Evolutionary conservation across 495 filamentous ascomycete genomes (phyloP).

Genomic region (Talaromyces ruber): DNA sequence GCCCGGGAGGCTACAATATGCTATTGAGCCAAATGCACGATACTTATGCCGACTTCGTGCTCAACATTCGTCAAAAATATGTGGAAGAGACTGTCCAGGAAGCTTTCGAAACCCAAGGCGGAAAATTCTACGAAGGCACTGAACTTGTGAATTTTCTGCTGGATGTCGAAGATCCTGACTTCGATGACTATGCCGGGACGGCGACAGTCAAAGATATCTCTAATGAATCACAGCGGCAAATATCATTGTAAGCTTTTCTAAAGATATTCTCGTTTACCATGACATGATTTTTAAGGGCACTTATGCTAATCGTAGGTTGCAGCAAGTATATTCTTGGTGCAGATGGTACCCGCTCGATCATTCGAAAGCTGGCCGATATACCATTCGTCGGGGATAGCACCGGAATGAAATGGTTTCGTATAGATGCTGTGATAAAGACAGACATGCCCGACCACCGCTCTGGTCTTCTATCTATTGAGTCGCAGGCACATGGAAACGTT

Average conservation of each 20-base stretch:
- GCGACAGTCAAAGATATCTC: neutral
- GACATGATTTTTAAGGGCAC: neutral
- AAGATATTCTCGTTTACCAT: neutral
- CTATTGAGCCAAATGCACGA: neutral
- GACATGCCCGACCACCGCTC: neutral
- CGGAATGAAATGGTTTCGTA: neutral
- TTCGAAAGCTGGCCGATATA: neutral
- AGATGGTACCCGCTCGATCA: neutral
- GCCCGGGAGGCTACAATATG: neutral
- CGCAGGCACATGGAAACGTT: neutral
- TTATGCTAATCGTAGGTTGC: neutral
- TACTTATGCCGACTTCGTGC: neutral
- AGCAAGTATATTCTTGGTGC: neutral
- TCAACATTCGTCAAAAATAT: neutral
- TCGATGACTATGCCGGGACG: neutral
- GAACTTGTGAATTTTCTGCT: neutral
- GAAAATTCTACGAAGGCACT: neutral
- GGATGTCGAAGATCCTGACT: neutral
- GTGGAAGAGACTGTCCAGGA: neutral
- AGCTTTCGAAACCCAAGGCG: neutral
- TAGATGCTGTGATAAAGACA: neutral
- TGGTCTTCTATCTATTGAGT: neutral
- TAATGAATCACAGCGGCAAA: neutral
- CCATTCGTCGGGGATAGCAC: neutral
- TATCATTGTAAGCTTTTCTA: neutral